A percentile compares a stretch with the other conserved stretches of the same genome.
These are phyloP conservation scores for Hymenoscyphus salicellus DNA, from an alignment of 2,329 filamentous ascomycete species.

Conservation along the genomic window DNA sequence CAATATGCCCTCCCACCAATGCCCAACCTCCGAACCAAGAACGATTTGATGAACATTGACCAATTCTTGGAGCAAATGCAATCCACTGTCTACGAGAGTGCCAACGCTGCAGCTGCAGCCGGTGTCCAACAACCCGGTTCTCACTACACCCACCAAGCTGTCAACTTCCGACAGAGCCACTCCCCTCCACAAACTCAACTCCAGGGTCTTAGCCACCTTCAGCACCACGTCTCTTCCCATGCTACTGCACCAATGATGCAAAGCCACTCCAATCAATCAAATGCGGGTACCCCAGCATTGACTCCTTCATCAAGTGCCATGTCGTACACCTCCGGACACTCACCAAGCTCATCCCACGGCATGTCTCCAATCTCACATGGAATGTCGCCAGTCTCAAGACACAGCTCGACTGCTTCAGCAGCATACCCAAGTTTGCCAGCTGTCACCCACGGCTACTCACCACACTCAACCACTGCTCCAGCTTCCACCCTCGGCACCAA, in stretches of 20 bases:
- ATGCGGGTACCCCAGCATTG: constrained; percentile 66
- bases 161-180: constrained; percentile 57
- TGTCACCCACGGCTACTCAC: constrained; percentile 65
- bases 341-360: constrained; percentile 64
- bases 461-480: constrained; percentile 62
- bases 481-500: constrained; percentile 67
- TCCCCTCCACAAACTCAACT: constrained; percentile 45
- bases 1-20: constrained; percentile 82
- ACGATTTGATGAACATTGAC: constrained; percentile 89
- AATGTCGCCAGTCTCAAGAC: constrained; percentile 63
- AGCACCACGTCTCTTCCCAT: constrained; percentile 37
- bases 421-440: constrained; percentile 75
- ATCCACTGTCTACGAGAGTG: constrained; percentile 90
- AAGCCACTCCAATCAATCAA: constrained; percentile 53
- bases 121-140: constrained; percentile 72
- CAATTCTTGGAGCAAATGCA: constrained; percentile 95
- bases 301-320: constrained; percentile 73
- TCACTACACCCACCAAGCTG: constrained; percentile 57
- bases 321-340: constrained; percentile 76
- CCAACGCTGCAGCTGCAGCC: constrained; percentile 73
- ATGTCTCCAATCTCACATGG: constrained; percentile 5
- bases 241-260: constrained; percentile 59
- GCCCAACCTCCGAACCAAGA: constrained; percentile 86
- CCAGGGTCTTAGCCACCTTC: constrained; percentile 28
- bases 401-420: constrained; percentile 56